These are phyloP conservation scores for Erodium trifolium DNA, from an alignment of 441 rosid genomes.

Conservation along the genomic window DNA sequence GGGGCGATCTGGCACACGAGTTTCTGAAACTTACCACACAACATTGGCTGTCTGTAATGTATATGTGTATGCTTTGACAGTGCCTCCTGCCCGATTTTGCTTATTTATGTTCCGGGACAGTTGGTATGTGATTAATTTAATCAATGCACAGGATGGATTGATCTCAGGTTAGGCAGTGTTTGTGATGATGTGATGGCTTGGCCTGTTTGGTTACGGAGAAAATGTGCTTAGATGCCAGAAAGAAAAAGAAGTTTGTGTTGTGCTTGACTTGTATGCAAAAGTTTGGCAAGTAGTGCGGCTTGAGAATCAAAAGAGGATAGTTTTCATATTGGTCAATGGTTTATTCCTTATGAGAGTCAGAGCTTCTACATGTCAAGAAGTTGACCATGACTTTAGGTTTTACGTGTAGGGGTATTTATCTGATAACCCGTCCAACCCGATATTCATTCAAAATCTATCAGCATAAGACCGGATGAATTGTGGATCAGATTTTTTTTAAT, in stretches of 20 bases:
- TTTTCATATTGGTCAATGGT: too few species aligned
- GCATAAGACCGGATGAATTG: too few species aligned
- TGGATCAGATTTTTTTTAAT: too few species aligned
- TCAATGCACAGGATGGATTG: neutral
- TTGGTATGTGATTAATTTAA: neutral
- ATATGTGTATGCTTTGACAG: neutral
- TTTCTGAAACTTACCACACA: neutral
- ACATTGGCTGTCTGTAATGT: neutral
- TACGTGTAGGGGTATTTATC: too few species aligned
- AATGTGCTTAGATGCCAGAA: neutral
- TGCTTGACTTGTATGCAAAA: neutral
- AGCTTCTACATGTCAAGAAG: too few species aligned
- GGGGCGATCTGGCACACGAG: constrained; percentile 7
- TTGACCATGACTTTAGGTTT: too few species aligned
- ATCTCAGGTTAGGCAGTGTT: neutral
- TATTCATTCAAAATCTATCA: too few species aligned
- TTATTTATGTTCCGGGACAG: constrained; percentile 6
- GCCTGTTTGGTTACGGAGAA: neutral
- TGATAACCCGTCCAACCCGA: too few species aligned
- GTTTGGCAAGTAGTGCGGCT: too few species aligned
- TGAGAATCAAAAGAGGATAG: too few species aligned
- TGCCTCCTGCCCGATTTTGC: constrained; percentile 4
- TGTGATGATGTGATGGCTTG: neutral
- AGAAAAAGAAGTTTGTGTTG: neutral
- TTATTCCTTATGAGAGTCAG: too few species aligned